phyloP scores from a whole-genome alignment of 345 rosid genomes.

The Excoecaria agallocha region DNA sequence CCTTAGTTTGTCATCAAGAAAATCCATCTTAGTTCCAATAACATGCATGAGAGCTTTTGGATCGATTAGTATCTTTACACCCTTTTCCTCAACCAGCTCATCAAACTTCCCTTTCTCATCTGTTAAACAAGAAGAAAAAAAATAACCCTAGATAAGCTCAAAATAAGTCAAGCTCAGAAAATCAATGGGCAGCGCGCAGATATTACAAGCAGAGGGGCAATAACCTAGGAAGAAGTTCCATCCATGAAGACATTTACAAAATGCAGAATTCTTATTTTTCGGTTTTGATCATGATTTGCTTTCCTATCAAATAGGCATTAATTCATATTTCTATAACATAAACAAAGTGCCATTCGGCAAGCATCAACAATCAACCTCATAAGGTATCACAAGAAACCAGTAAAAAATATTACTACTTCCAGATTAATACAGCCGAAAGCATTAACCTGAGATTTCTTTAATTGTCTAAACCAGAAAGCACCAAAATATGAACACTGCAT shows the following conservation, averaged over 20 bases:
- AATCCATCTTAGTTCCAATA: constrained; percentile 87
- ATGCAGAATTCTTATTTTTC: neutral
- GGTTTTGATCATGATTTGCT: neutral
- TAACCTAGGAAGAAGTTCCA: neutral
- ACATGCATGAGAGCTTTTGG: constrained; percentile 92
- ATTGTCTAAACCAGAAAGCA: neutral
- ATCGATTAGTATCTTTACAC: constrained; percentile 69
- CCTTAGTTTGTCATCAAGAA: constrained; percentile 85
- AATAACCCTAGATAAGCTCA: neutral
- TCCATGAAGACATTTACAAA: neutral
- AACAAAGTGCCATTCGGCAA: neutral
- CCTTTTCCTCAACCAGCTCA: constrained; percentile 77
- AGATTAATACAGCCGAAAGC: neutral
- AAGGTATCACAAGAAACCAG: neutral
- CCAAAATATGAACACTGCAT: neutral
- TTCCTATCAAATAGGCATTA: neutral
- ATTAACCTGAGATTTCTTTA: neutral
- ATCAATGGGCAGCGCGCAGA: neutral
- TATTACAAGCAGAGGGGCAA: neutral
- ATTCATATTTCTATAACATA: neutral
- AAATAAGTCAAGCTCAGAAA: neutral
- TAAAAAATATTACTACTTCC: neutral
- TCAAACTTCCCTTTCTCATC: constrained; percentile 79
- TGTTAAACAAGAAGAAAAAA: constrained; percentile 19
- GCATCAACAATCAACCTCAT: neutral